These are phyloP conservation scores for Candida suzukii DNA, from an alignment of 805 yeast genomes.

Conservation along the genomic window DNA sequence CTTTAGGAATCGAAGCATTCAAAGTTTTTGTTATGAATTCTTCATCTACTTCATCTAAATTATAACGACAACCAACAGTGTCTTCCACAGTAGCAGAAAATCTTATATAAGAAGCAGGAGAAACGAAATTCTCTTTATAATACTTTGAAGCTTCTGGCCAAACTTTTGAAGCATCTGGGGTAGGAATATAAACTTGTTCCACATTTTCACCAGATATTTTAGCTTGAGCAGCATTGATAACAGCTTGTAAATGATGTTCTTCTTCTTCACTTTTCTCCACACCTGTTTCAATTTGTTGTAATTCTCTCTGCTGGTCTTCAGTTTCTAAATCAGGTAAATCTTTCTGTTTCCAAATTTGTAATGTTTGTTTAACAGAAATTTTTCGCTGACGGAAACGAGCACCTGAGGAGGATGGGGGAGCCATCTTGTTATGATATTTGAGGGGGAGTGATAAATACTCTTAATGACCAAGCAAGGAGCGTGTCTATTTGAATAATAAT, in stretches of 20 bases:
- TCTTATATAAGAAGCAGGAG: conserved; percentile 77
- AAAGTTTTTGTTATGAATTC: conserved; percentile 46
- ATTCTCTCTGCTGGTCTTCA: conserved; percentile 75
- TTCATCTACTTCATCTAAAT: conserved; percentile 87
- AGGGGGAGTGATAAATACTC: neutral
- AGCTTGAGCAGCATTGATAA: conserved; percentile 71
- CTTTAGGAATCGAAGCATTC: conserved; percentile 25
- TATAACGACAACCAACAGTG: conserved; percentile 76
- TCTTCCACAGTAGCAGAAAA: conserved; percentile 96
- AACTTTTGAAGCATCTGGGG: conserved; percentile 85
- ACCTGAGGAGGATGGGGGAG: conserved; percentile 31
- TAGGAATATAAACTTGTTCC: conserved; percentile 76
- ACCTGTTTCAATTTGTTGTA: conserved; percentile 91
- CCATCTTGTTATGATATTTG: neutral
- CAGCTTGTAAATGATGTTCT: conserved; percentile 91
- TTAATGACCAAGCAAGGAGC: neutral
- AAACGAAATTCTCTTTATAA: conserved; percentile 58
- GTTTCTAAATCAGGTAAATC: conserved; percentile 79
- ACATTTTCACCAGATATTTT: conserved; percentile 37
- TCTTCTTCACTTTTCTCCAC: conserved; percentile 97
- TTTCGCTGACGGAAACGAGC: conserved; percentile 91
- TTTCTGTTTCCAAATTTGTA: conserved; percentile 66
- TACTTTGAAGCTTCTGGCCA: conserved; percentile 75
- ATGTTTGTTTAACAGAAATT: conserved; percentile 83
- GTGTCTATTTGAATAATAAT: neutral